Percentiles rank a stretch among this genome's conserved stretches.
phyloP scores from a whole-genome alignment of 495 filamentous ascomycete genomes.

The Penicillium cinerascens region DNA sequence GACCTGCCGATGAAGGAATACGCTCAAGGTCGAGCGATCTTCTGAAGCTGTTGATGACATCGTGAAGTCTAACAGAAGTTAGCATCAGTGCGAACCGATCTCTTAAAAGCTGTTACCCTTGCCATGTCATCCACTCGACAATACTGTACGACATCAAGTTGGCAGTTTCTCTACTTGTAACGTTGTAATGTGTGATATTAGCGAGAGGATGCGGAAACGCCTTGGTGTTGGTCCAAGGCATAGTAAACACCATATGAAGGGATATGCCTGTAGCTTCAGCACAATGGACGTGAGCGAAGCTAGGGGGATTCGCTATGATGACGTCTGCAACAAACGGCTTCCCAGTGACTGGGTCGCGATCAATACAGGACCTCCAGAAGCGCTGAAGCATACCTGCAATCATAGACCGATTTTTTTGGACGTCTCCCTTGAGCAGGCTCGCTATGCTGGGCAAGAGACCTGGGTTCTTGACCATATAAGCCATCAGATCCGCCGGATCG shows the following conservation, averaged over 20 bases:
- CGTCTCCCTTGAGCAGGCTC: constrained; percentile 44
- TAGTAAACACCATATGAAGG: constrained; percentile 78
- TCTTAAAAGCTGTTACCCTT: constrained; percentile 4
- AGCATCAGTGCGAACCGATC: not conserved
- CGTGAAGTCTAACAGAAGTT: constrained; percentile 3
- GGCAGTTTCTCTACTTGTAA: constrained; percentile 32
- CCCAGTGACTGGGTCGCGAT: constrained; percentile 46
- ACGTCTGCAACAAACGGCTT: constrained; percentile 67
- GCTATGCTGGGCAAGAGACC: constrained; percentile 48
- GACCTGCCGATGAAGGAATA: constrained; percentile 3
- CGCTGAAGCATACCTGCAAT: constrained; percentile 61
- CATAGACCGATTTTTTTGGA: constrained; percentile 41
- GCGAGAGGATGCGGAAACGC: constrained; percentile 51
- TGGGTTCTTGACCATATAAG: constrained; percentile 55
- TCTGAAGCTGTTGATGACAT: constrained; percentile 12
- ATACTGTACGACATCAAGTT: constrained; percentile 70
- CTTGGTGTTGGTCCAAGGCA: constrained; percentile 52
- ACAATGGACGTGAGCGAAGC: constrained; percentile 77
- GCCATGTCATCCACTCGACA: constrained; percentile 73
- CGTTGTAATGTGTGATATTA: constrained; percentile 38
- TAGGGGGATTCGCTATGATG: constrained; percentile 79
- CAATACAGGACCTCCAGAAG: constrained; percentile 62
- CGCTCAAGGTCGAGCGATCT: constrained; percentile 3
- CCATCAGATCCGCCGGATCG: constrained; percentile 62
- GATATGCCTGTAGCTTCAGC: constrained; percentile 72